phyloP scores from a whole-genome alignment of 345 rosid species.

The Pistacia integerrima region DNA sequence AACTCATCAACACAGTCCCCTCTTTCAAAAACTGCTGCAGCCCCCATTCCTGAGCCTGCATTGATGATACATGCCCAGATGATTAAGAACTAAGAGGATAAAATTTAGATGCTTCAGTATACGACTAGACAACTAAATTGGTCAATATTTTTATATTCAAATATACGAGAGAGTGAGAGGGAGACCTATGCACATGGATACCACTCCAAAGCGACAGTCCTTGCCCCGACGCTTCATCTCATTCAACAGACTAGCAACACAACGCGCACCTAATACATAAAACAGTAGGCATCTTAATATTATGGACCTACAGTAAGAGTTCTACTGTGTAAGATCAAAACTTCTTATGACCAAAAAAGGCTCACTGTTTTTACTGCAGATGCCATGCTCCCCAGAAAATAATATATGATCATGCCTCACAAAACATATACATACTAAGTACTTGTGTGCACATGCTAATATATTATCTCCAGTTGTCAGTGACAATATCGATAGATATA shows the following conservation, averaged over 20 bases:
- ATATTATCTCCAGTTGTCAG: neutral
- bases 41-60: constrained; percentile 87
- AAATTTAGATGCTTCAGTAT: too few species aligned
- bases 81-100: neutral
- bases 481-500: neutral
- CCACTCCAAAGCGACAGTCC: constrained; percentile 84
- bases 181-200: constrained; percentile 96
- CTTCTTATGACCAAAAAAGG: constrained; percentile 1
- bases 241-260: constrained; percentile 79
- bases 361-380: neutral
- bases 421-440: neutral
- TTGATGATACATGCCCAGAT: neutral
- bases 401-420: neutral
- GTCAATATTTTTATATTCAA: neutral
- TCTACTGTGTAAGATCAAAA: neutral
- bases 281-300: constrained; percentile 3
- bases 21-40: constrained; percentile 88
- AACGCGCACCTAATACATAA: constrained; percentile 69
- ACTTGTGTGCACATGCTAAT: neutral
- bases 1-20: constrained; percentile 66
- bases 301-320: neutral
- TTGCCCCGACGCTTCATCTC: constrained; percentile 94
- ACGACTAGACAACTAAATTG: neutral
- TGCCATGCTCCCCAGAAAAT: neutral
- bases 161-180: constrained; percentile 16